Percentiles rank a stretch among this genome's conserved stretches.
Evolutionary conservation across 768 basidiomycete species (phyloP).

Genomic region (Russula sp.): DNA sequence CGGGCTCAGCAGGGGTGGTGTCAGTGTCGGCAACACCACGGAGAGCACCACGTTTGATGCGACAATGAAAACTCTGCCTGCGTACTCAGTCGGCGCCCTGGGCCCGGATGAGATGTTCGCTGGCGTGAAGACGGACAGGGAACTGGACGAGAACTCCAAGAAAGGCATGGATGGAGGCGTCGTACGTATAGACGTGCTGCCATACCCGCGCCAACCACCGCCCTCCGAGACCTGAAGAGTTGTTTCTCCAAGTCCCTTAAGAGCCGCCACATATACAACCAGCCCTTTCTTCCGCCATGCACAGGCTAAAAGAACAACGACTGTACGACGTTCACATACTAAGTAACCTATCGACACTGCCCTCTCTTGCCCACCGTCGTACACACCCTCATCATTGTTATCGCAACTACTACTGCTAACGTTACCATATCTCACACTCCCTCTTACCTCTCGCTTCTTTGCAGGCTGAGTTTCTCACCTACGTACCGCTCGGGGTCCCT

Average conservation of each 20-base stretch:
- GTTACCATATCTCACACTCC: too few species aligned
- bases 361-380: too few species aligned
- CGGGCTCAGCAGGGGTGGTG: neutral
- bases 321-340: too few species aligned
- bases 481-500: too few species aligned
- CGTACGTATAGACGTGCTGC: constrained; percentile 13
- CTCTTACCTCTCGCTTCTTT: too few species aligned
- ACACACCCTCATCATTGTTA: too few species aligned
- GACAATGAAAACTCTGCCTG: neutral
- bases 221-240: neutral
- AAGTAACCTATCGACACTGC: too few species aligned
- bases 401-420: too few species aligned
- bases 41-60: neutral
- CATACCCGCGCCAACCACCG: neutral
- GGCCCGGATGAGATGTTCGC: neutral
- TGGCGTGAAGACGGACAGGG: neutral
- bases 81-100: neutral
- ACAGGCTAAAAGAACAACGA: too few species aligned
- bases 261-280: too few species aligned
- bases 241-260: neutral
- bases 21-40: neutral
- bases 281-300: too few species aligned
- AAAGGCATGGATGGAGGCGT: neutral
- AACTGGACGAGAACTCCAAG: neutral
- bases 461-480: too few species aligned